These are phyloP conservation scores for Fusarium staphyleae DNA, from an alignment of 2,329 filamentous ascomycete species.

Conservation along the genomic window DNA sequence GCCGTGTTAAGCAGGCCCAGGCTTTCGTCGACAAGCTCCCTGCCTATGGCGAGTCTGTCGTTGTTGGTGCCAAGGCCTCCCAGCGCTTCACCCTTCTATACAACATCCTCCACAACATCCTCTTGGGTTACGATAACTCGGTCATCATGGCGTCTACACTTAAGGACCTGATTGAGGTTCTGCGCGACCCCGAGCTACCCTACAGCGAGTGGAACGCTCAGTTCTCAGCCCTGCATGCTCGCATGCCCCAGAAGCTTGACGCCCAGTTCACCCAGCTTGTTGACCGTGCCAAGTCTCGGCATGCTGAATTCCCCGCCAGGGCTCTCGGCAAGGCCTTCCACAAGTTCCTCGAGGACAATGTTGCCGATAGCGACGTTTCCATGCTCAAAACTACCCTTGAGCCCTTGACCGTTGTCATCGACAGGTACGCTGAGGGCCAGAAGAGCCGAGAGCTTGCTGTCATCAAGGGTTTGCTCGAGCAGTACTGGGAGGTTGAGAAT, in stretches of 20 bases:
- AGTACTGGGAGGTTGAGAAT: slow-evolving; percentile 84
- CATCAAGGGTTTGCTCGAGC: slow-evolving; percentile 78
- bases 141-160: slow-evolving; percentile 90
- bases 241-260: slow-evolving; percentile 96
- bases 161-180: slow-evolving; percentile 87
- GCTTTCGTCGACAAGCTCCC: slow-evolving; percentile 92
- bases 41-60: slow-evolving; percentile 82
- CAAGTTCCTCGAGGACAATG: slow-evolving; percentile 89
- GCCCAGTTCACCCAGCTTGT: slow-evolving; percentile 82
- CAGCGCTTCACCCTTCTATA: slow-evolving; percentile 83
- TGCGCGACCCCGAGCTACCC: slow-evolving; percentile 87
- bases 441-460: slow-evolving; percentile 89
- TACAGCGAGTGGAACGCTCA: slow-evolving; percentile 97
- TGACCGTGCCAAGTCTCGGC: slow-evolving; percentile 79
- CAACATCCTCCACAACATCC: slow-evolving; percentile 83
- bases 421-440: slow-evolving; percentile 83
- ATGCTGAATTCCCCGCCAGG: slow-evolving; percentile 91
- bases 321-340: slow-evolving; percentile 81
- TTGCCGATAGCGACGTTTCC: slow-evolving; percentile 74
- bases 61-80: slow-evolving; percentile 89
- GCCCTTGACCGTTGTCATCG: slow-evolving; percentile 79
- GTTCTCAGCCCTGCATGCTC: slow-evolving; percentile 93
- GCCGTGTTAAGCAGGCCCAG: slow-evolving; percentile 94
- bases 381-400: slow-evolving; percentile 75
- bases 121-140: slow-evolving; percentile 95